Percentiles rank a stretch among this genome's conserved stretches.
phyloP scores from a whole-genome alignment of 192 early-diverging fungal genomes.

The Backusella parvicylindrica region DNA sequence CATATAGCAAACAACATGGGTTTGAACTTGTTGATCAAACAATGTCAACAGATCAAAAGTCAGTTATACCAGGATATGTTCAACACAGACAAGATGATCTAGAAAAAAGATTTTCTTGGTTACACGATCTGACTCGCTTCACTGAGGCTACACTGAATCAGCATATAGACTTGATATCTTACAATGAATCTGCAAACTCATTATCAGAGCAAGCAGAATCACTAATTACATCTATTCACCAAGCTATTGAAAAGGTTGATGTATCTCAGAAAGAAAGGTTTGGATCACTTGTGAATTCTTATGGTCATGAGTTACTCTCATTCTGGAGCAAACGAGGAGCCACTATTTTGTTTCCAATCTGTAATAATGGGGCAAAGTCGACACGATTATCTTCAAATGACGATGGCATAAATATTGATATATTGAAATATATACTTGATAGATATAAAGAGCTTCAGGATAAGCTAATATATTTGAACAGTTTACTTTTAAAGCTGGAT shows the following conservation, averaged over 20 bases:
- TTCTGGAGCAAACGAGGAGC: constrained; percentile 12
- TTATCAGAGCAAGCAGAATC: background rate
- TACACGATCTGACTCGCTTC: background rate
- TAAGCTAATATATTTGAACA: background rate
- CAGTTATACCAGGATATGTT: background rate
- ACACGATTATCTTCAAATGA: background rate
- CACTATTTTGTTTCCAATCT: constrained; percentile 14
- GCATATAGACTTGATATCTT: background rate
- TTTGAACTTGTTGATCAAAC: background rate
- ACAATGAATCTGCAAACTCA: background rate
- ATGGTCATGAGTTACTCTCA: background rate
- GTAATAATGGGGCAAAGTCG: constrained; percentile 2
- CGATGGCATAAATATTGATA: constrained; percentile 7
- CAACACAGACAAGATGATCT: background rate
- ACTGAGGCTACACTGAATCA: constrained; percentile 7
- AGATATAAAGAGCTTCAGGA: constrained; percentile 5
- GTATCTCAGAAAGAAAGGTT: background rate
- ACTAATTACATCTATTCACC: background rate
- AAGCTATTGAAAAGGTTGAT: background rate
- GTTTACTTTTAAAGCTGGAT: background rate
- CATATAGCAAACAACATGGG: background rate
- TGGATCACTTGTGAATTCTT: background rate
- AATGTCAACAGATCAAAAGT: background rate
- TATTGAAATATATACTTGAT: background rate
- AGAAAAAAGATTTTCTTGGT: background rate